A percentile compares a stretch with the other conserved stretches of the same genome.
Evolutionary conservation across 1,284 basidiomycete species (phyloP).

Genomic region (Xerocomus minutiporus): DNA sequence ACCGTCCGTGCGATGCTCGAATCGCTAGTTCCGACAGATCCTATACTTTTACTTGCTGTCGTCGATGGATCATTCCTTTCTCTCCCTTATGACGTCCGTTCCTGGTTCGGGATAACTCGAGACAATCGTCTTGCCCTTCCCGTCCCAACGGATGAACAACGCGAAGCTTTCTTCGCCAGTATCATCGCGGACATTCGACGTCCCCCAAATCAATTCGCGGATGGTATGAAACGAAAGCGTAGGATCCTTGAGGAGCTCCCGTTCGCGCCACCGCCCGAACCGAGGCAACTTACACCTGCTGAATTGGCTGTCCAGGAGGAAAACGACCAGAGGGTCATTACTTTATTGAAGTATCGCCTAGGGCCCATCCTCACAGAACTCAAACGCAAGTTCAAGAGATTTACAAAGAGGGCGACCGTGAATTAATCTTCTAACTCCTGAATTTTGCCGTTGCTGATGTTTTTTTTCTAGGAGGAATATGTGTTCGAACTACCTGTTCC

Average conservation of each 20-base stretch:
- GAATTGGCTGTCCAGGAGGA: slow-evolving; percentile 84
- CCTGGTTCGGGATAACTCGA: slow-evolving; percentile 85
- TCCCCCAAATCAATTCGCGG: slow-evolving; percentile 87
- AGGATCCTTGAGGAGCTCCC: slow-evolving; percentile 85
- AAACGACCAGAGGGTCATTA: slow-evolving; percentile 74
- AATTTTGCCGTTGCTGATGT: slow-evolving; percentile 11
- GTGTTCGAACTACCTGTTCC: slow-evolving; percentile 43
- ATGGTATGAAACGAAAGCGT: slow-evolving; percentile 81
- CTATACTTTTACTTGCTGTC: slow-evolving; percentile 85
- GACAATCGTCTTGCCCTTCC: slow-evolving; percentile 71
- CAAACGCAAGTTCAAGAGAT: slow-evolving; percentile 90
- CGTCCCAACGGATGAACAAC: slow-evolving; percentile 50
- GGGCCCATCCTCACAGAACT: slow-evolving; percentile 86
- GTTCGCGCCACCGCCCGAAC: slow-evolving; percentile 85
- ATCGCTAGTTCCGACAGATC: slow-evolving; percentile 85
- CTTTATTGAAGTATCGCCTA: slow-evolving; percentile 83
- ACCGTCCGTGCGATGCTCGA: slow-evolving; percentile 91
- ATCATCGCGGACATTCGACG: slow-evolving; percentile 65
- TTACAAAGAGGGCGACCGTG: slow-evolving; percentile 79
- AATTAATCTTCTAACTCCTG: slow-evolving; percentile 28
- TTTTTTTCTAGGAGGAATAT: slow-evolving; percentile 62
- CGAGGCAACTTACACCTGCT: slow-evolving; percentile 75
- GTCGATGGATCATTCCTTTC: slow-evolving; percentile 73
- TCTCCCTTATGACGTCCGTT: slow-evolving; percentile 78
- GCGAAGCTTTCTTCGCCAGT: slow-evolving; percentile 76